Evolutionary conservation across 2,329 filamentous ascomycete species (phyloP), one percentile per base, ranked within the genome.

Genomic region (Calonectria hawksworthii): DNA sequence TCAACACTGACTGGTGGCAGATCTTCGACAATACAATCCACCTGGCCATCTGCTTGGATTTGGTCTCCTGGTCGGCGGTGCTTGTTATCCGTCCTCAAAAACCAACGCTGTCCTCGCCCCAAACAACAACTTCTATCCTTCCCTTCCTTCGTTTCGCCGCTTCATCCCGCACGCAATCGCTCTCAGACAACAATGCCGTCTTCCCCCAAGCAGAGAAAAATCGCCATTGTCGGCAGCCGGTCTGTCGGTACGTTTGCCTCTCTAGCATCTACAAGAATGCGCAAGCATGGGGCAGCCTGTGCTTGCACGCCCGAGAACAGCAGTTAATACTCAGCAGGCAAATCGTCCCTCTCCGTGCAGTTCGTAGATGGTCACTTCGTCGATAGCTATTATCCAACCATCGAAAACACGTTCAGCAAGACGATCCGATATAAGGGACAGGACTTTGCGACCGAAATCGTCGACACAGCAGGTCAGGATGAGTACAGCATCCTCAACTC

Each of bases 401-500:
- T 99, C 83, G 97, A 99, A 86, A 99, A 99, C 86, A 99, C 96
- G 3, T 99, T 99, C 85, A 98, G 94, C 89, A 98, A 98, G 86
- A 93, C 96, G 80, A 98, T 99, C 85, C 94, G 95, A 81, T 94
- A 94, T 86, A 98, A 97, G 86, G 94, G 94, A 66, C 95, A 98
- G 86, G 97, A 99, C 79, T 99, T 93, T 86, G 93, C 95, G 67
- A 98, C 96, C 16, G 97, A 99, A 88, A 99, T 99, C 82, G 97
- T 99, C 85, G 97, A 99, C 85, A 99, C 97, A 34, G 97, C 97
- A 68, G 97, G 97, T 75, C 96, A 98, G 94, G 97, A 99, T 89
- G 97, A 99, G 87, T 99, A 99, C 89, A 98, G 95, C 84, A 98
- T 99, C 78, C 90, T 99, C 76, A 99, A 98, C 86, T 98, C 95